Base-by-base conservation (phyloP, 345 rosid species). In the Eucalyptus cloeziana region DNA sequence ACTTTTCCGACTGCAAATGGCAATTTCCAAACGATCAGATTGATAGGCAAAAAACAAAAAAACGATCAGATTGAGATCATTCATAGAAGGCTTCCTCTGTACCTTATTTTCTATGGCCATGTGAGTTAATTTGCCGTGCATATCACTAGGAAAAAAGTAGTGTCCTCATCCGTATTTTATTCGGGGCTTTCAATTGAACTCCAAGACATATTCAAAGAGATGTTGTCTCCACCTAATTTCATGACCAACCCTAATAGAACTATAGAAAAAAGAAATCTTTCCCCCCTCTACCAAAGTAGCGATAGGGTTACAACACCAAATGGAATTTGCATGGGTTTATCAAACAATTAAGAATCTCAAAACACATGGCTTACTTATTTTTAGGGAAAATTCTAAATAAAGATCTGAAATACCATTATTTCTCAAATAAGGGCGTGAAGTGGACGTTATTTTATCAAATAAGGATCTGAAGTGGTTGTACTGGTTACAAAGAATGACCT, bases 331-430 rank as follows among this genome's bases (percentile, higher is more conserved):
- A 7, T 64, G 76, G 37, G 37, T 64, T 64, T 15, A 64, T n/a
- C 21, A n/a, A 64, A n/a, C 21, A n/a, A 14, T 14, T n/a, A 64
- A n/a, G 37, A 64, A 64, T n/a, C 37, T 64, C 40, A 2, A 64
- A n/a, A 64, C 17, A 33, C 76, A 64, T 15, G 40, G 3, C 33
- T 30, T 30, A 30, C 10, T 13, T 62, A 62, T 7, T 30, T 62
- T n/a, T 7, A 60, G 1, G 17, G 10, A 30, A 30, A 27, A 30
- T 56, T 60, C 8, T 0, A 51, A 51, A 16, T 51, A 51, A 3
- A 0, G 4, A 17, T 3, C 0, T 51, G 8, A 51, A 51, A 3
- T 51, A 0, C 22, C 2, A 8, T 51, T 51, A 17, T 51, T 52
- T 14, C 19, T 50, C 3, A 5, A 5, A 5, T 5, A 50, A 50